A percentile compares a stretch with the other conserved stretches of the same genome.
phyloP scores from a whole-genome alignment of 2,329 filamentous ascomycete species.

The Mollisia scopiformis region DNA sequence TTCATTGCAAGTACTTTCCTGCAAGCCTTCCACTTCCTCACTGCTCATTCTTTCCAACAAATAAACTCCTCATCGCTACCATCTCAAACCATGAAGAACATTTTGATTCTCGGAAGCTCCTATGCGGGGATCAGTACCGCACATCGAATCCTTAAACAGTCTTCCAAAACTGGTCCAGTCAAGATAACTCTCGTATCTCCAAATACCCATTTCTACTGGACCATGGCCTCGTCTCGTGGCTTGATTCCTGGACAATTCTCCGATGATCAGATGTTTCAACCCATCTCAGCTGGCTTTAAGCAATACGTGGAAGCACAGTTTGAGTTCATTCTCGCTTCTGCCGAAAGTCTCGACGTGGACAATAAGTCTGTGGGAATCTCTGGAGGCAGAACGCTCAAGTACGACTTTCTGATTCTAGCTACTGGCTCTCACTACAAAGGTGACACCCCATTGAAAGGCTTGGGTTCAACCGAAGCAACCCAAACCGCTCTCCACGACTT shows the following conservation, averaged over 20 bases:
- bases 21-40: neutral
- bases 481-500: conserved; percentile 26
- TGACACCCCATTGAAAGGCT: conserved; percentile 53
- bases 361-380: conserved; percentile 47
- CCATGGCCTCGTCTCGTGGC: conserved; percentile 49
- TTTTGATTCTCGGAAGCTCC: conserved; percentile 39
- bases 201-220: conserved; percentile 54
- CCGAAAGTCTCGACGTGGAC: conserved; percentile 46
- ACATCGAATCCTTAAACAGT: neutral
- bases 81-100: conserved; percentile 27
- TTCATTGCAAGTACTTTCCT: neutral
- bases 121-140: conserved; percentile 35
- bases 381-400: conserved; percentile 39
- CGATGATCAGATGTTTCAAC: conserved; percentile 46
- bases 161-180: conserved; percentile 28
- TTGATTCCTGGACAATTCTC: conserved; percentile 47
- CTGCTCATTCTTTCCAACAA: neutral
- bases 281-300: conserved; percentile 47
- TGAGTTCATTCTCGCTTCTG: conserved; percentile 54
- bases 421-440: conserved; percentile 52
- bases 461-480: conserved; percentile 42
- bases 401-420: conserved; percentile 57
- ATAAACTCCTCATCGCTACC: neutral
- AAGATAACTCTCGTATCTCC: conserved; percentile 58
- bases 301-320: conserved; percentile 50